Percentiles rank a stretch among this genome's conserved stretches.
Evolutionary conservation across 2,329 filamentous ascomycete genomes (phyloP).

Genomic region (Lasiodiplodia theobromae): DNA sequence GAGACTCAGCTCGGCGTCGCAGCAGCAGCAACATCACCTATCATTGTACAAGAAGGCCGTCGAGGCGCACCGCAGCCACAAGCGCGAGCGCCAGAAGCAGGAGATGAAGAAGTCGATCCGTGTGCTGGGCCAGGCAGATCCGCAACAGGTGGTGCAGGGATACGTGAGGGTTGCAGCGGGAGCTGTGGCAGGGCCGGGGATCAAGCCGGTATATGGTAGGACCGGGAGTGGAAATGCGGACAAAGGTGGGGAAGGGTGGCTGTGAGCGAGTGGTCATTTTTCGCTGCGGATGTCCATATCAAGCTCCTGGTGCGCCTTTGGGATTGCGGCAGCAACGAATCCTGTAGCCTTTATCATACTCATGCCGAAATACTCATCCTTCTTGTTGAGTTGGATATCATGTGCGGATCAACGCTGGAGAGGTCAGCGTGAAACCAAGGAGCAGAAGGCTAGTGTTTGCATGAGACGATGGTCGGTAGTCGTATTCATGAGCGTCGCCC

Average conservation of each 20-base stretch:
- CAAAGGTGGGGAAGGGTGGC: background rate
- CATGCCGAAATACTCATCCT: background rate
- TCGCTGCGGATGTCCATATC: background rate
- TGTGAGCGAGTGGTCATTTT: conserved; percentile 2
- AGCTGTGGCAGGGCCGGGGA: background rate
- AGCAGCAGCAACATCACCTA: background rate
- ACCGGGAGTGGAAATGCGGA: background rate
- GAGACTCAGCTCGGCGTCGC: background rate
- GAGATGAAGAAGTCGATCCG: conserved; percentile 21
- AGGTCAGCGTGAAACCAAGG: background rate
- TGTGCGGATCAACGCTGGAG: background rate
- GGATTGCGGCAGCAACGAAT: background rate
- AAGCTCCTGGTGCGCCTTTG: background rate
- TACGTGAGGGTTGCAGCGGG: conserved; percentile 4
- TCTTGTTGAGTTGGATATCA: background rate
- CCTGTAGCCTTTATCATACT: background rate
- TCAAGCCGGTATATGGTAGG: background rate
- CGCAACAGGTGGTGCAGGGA: background rate
- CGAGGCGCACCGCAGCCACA: conserved; percentile 3
- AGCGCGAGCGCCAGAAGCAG: conserved; percentile 7
- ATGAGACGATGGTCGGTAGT: background rate
- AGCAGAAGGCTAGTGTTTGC: background rate
- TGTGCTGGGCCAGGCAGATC: conserved; percentile 14
- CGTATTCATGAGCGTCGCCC: no score
- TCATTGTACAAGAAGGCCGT: conserved; percentile 12